These are phyloP conservation scores for Aspergillus jensenii DNA, from an alignment of 2,329 filamentous ascomycete genomes.

Conservation along the genomic window DNA sequence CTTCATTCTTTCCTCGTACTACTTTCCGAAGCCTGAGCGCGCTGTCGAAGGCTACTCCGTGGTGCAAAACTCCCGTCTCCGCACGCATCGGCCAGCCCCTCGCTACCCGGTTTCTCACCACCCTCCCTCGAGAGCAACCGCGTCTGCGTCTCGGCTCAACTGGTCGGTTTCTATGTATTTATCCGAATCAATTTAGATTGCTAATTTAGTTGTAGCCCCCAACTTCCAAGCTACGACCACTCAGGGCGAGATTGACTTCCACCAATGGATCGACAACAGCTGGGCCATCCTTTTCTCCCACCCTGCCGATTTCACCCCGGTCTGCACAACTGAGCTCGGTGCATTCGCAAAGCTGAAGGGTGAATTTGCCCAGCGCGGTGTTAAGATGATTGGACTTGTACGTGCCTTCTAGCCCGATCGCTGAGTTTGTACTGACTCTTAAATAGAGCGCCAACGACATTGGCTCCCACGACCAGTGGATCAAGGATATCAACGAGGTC, in stretches of 20 bases:
- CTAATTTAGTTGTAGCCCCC: conserved; percentile 50
- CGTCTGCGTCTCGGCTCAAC: conserved; percentile 36
- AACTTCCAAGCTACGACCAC: conserved; percentile 69
- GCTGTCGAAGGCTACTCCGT: conserved; percentile 22
- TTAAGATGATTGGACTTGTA: conserved; percentile 85
- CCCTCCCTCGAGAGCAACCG: conserved; percentile 32
- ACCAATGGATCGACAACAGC: conserved; percentile 66
- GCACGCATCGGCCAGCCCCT: conserved; percentile 25
- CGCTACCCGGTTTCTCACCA: conserved; percentile 30
- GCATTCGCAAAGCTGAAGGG: conserved; percentile 86
- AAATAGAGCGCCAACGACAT: conserved; percentile 72
- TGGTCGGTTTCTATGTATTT: conserved; percentile 20
- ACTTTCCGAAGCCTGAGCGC: conserved; percentile 26
- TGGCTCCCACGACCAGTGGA: conserved; percentile 78
- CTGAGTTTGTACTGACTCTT: background rate
- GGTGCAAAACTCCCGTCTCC: conserved; percentile 19
- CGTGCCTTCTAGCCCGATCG: conserved; percentile 12
- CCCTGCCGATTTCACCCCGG: conserved; percentile 82
- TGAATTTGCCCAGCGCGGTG: conserved; percentile 81
- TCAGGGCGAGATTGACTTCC: conserved; percentile 65
- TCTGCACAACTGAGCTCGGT: conserved; percentile 93
- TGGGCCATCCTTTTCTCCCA: conserved; percentile 71
- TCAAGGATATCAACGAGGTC: conserved; percentile 82
- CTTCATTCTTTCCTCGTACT: conserved; percentile 27
- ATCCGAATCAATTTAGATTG: background rate